Evolutionary conservation across 805 yeast genomes (phyloP), one percentile per base, ranked within the genome.

Genomic region (Yarrowia alimentaria): DNA sequence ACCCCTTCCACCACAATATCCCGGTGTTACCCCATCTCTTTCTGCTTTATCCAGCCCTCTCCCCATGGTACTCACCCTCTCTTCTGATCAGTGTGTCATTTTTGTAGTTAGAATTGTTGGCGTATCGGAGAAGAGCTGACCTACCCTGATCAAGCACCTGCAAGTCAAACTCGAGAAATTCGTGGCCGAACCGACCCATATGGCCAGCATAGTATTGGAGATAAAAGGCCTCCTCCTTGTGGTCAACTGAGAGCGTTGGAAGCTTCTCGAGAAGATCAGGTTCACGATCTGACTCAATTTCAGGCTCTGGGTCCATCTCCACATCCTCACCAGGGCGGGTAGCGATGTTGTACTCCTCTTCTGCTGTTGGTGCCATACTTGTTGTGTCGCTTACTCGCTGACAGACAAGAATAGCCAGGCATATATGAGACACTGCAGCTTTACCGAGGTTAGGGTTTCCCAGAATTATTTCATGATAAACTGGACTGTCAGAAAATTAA

Each of bases 81-180:
- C 72, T 73, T 24, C 65, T 58, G 51, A 74, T 73, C 52, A 66
- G 45, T 4, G 68, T 67, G 37, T 73, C 77, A 26, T 68, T 64
- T 53, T 76, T 62, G 53, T 74, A 73, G 53, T 72, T 70, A 3
- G 77, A 70, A 53, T 70, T 72, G 53, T 73, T 73, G n/a, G 74
- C 73, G 55, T 73, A 73, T 37, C 73, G 60, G 24, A 68, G 55
- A 6, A 57, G 50, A 2, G 68, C 73, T 29, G 57, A 57, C 3
- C 57, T 55, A 10, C 68, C 68, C 35, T 64, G 66, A 2, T 56
- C 63, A 18, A 53, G 55, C 11, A 58, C 53, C 28, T 59, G 57
- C n/a, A 70, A 51, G 48, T 67, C 70, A 47, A 70, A 68, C 49
- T 70, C 71, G 61, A 73, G 55, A 53, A 71, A 73, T 57, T 74